These are phyloP conservation scores for Rubia tinctorum DNA, from an alignment of 305 asterid genomes.

Conservation along the genomic window DNA sequence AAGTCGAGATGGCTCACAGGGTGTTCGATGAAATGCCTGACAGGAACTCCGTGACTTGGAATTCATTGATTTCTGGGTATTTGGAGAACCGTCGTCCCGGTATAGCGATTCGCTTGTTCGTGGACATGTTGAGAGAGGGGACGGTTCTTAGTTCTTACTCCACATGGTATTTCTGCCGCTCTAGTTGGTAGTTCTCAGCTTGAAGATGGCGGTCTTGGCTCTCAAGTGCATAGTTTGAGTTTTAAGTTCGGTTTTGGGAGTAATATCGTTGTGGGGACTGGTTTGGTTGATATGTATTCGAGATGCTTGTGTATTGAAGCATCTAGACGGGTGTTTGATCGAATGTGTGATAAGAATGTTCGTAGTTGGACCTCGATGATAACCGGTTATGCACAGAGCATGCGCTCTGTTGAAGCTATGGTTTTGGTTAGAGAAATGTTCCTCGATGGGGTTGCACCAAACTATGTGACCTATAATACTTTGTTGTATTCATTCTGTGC, in stretches of 20 bases:
- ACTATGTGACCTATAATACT: conserved; percentile 40
- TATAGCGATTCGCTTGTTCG: conserved; percentile 34
- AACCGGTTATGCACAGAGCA: conserved; percentile 40
- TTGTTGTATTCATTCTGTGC: conserved; percentile 45
- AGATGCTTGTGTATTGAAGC: conserved; percentile 37
- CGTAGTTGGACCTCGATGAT: conserved; percentile 58
- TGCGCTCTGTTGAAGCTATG: conserved; percentile 35
- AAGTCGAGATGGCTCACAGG: conserved; percentile 26
- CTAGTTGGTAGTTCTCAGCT: conserved; percentile 48
- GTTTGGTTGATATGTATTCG: conserved; percentile 58
- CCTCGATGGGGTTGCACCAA: conserved; percentile 31
- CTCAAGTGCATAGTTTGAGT: conserved; percentile 51
- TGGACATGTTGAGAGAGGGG: conserved; percentile 41
- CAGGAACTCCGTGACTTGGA: conserved; percentile 52
- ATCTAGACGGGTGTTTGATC: conserved; percentile 45
- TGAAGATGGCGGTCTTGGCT: conserved; percentile 40
- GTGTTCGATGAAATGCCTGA: conserved; percentile 60
- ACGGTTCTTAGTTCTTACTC: conserved; percentile 26
- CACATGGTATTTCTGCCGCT: conserved; percentile 41
- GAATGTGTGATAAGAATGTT: conserved; percentile 36
- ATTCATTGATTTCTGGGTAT: conserved; percentile 54
- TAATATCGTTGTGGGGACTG: conserved; percentile 50
- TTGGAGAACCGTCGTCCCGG: conserved; percentile 29
- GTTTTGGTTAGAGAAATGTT: conserved; percentile 46
- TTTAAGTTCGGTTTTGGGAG: conserved; percentile 42